These are phyloP conservation scores for Hemileccinum rubropunctum DNA, from an alignment of 768 basidiomycete species.

Conservation along the genomic window DNA sequence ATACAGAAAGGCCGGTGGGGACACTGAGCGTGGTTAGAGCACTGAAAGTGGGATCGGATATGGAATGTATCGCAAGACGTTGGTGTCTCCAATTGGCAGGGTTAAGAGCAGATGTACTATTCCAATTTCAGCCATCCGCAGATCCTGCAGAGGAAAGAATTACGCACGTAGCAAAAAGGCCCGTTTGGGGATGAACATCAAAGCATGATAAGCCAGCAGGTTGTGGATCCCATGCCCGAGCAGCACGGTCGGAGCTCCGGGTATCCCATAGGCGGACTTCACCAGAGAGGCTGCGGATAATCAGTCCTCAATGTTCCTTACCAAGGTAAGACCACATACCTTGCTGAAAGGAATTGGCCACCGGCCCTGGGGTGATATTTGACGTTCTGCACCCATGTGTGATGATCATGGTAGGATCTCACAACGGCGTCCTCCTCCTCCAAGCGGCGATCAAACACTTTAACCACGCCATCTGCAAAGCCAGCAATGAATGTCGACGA, in stretches of 20 bases:
- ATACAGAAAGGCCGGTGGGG: constrained; percentile 52
- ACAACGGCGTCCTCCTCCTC: constrained; percentile 82
- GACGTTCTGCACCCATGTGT: constrained; percentile 92
- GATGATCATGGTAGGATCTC: constrained; percentile 67
- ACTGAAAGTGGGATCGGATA: constrained; percentile 36
- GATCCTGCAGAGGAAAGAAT: neutral
- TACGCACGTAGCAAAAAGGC: constrained; percentile 83
- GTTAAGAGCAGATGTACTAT: constrained; percentile 59
- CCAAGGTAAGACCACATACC: constrained; percentile 45
- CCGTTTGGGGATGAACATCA: constrained; percentile 80
- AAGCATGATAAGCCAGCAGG: constrained; percentile 77
- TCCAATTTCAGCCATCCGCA: constrained; percentile 5
- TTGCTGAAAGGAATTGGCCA: constrained; percentile 79
- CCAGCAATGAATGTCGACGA: constrained; percentile 83
- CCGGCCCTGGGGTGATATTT: constrained; percentile 72
- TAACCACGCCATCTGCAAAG: constrained; percentile 89
- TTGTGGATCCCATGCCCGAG: constrained; percentile 62
- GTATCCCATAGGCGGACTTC: constrained; percentile 91
- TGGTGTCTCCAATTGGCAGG: constrained; percentile 65
- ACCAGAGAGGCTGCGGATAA: constrained; percentile 67
- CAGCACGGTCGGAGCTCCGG: constrained; percentile 57
- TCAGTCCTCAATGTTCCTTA: neutral
- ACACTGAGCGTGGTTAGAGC: constrained; percentile 44
- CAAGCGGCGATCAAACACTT: constrained; percentile 89
- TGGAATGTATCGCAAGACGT: constrained; percentile 56